Evolutionary conservation across 129 eudicot species (phyloP).

Genomic region (Sambucus nigra): DNA sequence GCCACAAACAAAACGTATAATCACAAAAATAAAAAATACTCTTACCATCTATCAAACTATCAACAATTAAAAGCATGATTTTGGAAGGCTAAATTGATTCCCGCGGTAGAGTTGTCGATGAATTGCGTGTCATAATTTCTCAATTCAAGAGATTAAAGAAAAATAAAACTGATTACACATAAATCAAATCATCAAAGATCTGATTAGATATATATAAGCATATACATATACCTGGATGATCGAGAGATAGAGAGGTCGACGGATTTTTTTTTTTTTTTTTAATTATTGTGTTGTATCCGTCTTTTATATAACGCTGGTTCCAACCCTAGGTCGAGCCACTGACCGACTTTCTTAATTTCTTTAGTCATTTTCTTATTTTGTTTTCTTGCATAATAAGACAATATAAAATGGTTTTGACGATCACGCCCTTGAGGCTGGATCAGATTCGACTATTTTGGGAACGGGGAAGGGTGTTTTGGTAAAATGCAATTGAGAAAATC

Average conservation of each 20-base stretch:
- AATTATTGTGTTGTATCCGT: neutral
- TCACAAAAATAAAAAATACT: too few species aligned
- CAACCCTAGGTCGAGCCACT: conserved; percentile 4
- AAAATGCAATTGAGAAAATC: neutral
- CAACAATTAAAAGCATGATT: too few species aligned
- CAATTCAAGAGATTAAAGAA: neutral
- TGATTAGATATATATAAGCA: too few species aligned
- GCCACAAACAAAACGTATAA: too few species aligned
- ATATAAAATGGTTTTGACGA: neutral
- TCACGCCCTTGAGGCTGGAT: neutral
- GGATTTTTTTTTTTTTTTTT: neutral
- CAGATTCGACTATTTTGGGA: neutral
- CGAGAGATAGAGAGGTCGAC: neutral
- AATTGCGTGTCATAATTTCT: neutral
- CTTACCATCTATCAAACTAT: too few species aligned
- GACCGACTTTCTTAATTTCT: neutral
- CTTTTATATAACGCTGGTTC: too few species aligned
- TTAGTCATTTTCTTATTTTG: neutral
- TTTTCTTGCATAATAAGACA: neutral
- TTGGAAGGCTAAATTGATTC: too few species aligned
- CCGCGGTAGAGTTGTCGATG: neutral
- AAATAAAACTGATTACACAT: neutral
- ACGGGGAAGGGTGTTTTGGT: neutral
- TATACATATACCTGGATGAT: conserved; percentile 8
- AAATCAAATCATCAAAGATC: neutral